Conservation (phyloP, 2,329 filamentous ascomycete species). For the Sporothrix brasiliensis region DNA sequence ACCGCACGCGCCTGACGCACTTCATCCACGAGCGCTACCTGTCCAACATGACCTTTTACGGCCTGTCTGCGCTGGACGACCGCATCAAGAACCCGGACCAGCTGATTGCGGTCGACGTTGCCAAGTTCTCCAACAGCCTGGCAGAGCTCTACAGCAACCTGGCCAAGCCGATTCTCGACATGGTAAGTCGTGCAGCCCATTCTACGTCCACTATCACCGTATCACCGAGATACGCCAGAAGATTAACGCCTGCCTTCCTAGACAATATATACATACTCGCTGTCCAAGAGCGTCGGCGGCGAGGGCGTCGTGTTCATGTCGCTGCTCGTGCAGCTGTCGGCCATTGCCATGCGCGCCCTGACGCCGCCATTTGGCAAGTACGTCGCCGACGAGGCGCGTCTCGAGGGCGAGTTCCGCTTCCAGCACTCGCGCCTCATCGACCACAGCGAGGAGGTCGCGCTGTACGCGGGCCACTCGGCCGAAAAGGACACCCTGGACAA, state of each 20-base stretch:
- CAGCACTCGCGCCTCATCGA: slow-evolving; percentile 94
- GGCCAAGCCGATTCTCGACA: slow-evolving; percentile 91
- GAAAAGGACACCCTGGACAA: slow-evolving; percentile 98
- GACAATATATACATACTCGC: slow-evolving; percentile 89
- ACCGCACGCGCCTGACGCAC: slow-evolving; percentile 90
- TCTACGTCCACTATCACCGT: neutral
- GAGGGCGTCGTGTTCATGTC: slow-evolving; percentile 97
- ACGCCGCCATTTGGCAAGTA: slow-evolving; percentile 97
- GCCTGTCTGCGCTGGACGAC: slow-evolving; percentile 90
- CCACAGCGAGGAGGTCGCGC: slow-evolving; percentile 90
- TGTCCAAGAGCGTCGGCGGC: slow-evolving; percentile 92
- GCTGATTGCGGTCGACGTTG: slow-evolving; percentile 93
- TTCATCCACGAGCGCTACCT: slow-evolving; percentile 95
- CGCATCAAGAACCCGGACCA: slow-evolving; percentile 98
- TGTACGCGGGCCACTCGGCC: slow-evolving; percentile 88
- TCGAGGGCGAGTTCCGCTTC: slow-evolving; percentile 96
- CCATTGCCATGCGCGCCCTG: slow-evolving; percentile 87
- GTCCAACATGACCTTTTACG: slow-evolving; percentile 97
- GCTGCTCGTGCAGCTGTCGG: slow-evolving; percentile 87
- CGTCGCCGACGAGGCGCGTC: slow-evolving; percentile 89
- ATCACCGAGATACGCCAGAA: neutral
- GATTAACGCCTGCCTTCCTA: slow-evolving; percentile 37
- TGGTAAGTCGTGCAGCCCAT: slow-evolving; percentile 57
- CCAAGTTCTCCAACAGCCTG: slow-evolving; percentile 92
- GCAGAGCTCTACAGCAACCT: slow-evolving; percentile 96